A percentile compares a stretch with the other conserved stretches of the same genome.
These are phyloP conservation scores for Aspergillus hancockii DNA, from an alignment of 495 filamentous ascomycete species.

Conservation along the genomic window DNA sequence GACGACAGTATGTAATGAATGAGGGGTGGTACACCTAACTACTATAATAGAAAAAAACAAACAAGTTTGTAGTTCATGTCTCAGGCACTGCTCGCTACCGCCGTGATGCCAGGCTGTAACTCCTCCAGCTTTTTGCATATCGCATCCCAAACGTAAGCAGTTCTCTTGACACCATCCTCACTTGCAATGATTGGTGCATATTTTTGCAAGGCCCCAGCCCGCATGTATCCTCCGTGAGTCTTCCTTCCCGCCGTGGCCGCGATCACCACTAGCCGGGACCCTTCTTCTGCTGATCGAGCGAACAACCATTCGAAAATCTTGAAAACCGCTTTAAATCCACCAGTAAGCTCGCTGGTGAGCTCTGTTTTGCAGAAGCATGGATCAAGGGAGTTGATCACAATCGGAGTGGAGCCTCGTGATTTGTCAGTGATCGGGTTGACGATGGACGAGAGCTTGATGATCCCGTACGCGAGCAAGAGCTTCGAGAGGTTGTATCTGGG, in stretches of 20 bases:
- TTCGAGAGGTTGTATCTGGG: conserved; percentile 9
- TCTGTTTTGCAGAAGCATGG: conserved; percentile 11
- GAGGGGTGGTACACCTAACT: no score
- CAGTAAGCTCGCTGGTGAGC: background rate
- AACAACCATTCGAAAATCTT: background rate
- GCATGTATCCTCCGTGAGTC: conserved; percentile 8
- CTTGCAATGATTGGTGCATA: background rate
- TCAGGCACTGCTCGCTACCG: no score
- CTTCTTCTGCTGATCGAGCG: conserved; percentile 8
- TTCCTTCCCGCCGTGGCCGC: conserved; percentile 1
- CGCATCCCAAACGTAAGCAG: background rate
- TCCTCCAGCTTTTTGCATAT: background rate
- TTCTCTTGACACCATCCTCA: background rate
- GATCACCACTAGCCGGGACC: conserved; percentile 1
- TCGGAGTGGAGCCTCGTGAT: background rate
- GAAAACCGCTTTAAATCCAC: background rate
- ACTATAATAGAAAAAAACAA: no score
- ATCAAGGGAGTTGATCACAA: conserved; percentile 11
- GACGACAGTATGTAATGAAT: no score
- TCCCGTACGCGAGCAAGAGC: background rate
- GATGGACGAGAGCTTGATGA: background rate
- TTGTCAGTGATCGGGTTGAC: background rate
- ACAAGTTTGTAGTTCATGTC: no score
- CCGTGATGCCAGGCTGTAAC: conserved; percentile 8
- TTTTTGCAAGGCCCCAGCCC: conserved; percentile 2